Conservation (phyloP, 129 eudicot species). For the Chrysanthemum makinoi region DNA sequence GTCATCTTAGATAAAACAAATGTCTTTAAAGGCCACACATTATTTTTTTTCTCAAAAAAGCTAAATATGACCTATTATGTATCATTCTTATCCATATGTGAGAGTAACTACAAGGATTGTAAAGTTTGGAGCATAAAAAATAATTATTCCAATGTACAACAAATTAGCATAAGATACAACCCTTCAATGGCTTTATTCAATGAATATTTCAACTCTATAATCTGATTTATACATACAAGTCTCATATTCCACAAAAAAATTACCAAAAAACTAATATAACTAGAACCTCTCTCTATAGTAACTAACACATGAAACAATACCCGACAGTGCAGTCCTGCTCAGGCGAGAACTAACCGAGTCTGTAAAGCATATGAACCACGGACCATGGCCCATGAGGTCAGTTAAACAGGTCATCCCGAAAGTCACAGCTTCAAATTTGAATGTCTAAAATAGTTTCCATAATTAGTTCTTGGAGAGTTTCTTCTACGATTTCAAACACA, state of each 20-base stretch:
- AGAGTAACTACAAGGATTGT: not conserved
- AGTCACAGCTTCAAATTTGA: slow-evolving; percentile 23
- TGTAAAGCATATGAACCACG: slow-evolving; percentile 19
- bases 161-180: slow-evolving; percentile 20
- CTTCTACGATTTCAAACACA: slow-evolving; percentile 48
- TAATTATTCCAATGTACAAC: slow-evolving; percentile 7
- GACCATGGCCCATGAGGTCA: not conserved
- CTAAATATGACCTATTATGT: no score
- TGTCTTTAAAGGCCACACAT: no score
- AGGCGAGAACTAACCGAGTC: not conserved
- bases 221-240: slow-evolving; percentile 22
- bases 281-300: slow-evolving; percentile 21
- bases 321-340: not conserved
- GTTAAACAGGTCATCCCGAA: slow-evolving; percentile 20
- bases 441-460: slow-evolving; percentile 32
- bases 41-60: no score
- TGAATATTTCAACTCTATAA: slow-evolving; percentile 14
- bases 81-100: no score
- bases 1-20: no score
- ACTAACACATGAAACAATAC: slow-evolving; percentile 22
- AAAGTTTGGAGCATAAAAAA: not conserved
- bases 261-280: slow-evolving; percentile 21
- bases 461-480: slow-evolving; percentile 39
- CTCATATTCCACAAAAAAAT: slow-evolving; percentile 25
- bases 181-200: slow-evolving; percentile 24